Evolutionary conservation across 805 yeast species (phyloP), one percentile per base, ranked within the genome.

Genomic region (Sugiyamaella boreocaroliniensis): DNA sequence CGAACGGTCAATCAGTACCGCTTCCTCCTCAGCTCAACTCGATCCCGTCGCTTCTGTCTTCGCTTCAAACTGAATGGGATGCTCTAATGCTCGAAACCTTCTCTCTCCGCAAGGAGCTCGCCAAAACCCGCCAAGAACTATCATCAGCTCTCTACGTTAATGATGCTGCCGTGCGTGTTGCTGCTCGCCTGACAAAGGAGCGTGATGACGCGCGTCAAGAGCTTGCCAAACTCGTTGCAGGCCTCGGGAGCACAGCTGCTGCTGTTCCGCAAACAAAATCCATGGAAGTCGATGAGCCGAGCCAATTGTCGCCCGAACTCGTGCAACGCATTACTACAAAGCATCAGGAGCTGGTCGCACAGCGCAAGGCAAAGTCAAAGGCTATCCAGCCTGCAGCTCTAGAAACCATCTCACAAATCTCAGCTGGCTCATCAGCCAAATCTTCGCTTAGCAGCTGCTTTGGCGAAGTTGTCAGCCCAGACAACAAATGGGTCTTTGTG

Each of bases 11-110:
- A n/a, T 57, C 67, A 2, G 66, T 67, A 6, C 68, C 67, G 32
- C 75, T 56, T n/a, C 79, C 74, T 9, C 73, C 85, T 0, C 71
- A 76, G 0, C 63, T 73, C 54, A 78, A 82, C 19, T 85, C 95
- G 0, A 86, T 90, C 29, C 98, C 98, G 0, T 74, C 86, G 3
- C 68, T 90, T 60, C 71, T 90, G 48, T 74, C 87, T 2, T 72
- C 85, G 1, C 80, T 90, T 56, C 97, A 90, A 65, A 81, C 83
- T 55, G 96, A 89, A 67, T 90, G 95, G 89, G 97, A 90, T 64
- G 80, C 96, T 0, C 65, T 87, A 44, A 86, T 92, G 29, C 71
- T 90, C 49, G 97, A 92, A 63, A 75, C 85, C 18, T 89, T 88
- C 62, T 78, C 82, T 41, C 71, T 90, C 56, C 76, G 93, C 55